Evolutionary conservation across 352 stramenopile genomes (phyloP).

Genomic region (Globisporangium lucens): DNA sequence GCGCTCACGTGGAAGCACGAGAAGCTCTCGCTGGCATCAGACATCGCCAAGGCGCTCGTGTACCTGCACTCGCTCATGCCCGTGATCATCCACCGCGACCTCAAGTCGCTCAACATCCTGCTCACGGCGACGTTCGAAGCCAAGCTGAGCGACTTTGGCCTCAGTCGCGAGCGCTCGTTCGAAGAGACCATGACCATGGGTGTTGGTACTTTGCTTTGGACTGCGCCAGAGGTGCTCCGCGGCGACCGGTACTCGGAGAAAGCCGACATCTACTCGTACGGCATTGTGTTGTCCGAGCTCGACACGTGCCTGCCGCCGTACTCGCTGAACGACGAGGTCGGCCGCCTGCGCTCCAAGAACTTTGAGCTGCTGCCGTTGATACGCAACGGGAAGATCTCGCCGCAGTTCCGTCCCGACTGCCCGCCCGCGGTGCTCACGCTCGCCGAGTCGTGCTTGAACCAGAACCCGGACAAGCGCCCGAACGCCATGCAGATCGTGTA

Average conservation of each 20-base stretch:
- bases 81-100: conserved; percentile 61
- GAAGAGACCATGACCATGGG: conserved; percentile 69
- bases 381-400: conserved; percentile 38
- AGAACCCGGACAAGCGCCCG: conserved; percentile 33
- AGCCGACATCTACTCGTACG: conserved; percentile 63
- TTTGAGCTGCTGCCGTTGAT: conserved; percentile 61
- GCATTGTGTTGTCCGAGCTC: conserved; percentile 58
- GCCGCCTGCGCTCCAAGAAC: conserved; percentile 33
- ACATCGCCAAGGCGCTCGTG: conserved; percentile 57
- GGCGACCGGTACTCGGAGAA: conserved; percentile 56
- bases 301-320: conserved; percentile 60
- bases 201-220: conserved; percentile 62
- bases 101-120: conserved; percentile 68
- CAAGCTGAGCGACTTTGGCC: conserved; percentile 61
- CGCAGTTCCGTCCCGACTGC: conserved; percentile 36
- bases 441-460: conserved; percentile 29
- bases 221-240: conserved; percentile 50
- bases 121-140: conserved; percentile 38
- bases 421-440: conserved; percentile 32
- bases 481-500: conserved; percentile 54
- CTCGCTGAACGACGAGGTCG: conserved; percentile 45
- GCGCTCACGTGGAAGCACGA: conserved; percentile 38
- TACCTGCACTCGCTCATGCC: conserved; percentile 59
- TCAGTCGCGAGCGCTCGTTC: conserved; percentile 48
- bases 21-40: conserved; percentile 55